Evolutionary conservation across 345 rosid genomes (phyloP), one percentile per base, ranked within the genome.

Genomic region (Citropsis articulata): DNA sequence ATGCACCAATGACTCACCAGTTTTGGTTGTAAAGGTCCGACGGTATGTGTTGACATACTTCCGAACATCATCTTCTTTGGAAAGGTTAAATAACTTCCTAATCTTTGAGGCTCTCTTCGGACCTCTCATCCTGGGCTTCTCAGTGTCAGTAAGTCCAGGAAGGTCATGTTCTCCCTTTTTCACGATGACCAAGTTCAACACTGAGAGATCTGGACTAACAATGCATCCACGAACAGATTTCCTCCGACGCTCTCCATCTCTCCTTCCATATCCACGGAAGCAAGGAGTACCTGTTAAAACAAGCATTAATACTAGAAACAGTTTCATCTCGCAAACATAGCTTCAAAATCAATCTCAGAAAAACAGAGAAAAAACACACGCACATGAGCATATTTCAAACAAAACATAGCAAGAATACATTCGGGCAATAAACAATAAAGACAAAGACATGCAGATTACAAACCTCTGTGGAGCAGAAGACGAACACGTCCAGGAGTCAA

Each of bases 141-240:
- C 57, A 53, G 57, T 53, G 57, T 53, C 57, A 53, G 57, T 53
- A 53, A 53, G 57, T 53, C 57, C 57, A 53, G 57, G 57, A 53
- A 53, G 57, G 57, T 53, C 57, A 53, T 53, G 21, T 18, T 53
- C 57, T 18, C 57, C 57, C 57, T 53, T 53, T 53, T 53, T 53
- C 21, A 53, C 57, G 1, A 94, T 90, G 63, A 91, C 90, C 85
- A 92, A 83, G 87, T 92, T 91, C 81, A 94, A 85, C 4, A 94
- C 93, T 48, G 97, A 91, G 45, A 94, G 92, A 62, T 94, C 95
- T 42, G 75, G 97, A 82, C 95, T 91, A 50, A 91, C 97, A 63
- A 94, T 92, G 86, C 98, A 94, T 42, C 98, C 97, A 68, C 93
- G 90, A 57, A 92, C 95, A 66, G 97, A 93, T 84, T 93, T 93